Evolutionary conservation across 805 yeast genomes (phyloP).

Genomic region (Cyberlindnera xishuangbannaensis): DNA sequence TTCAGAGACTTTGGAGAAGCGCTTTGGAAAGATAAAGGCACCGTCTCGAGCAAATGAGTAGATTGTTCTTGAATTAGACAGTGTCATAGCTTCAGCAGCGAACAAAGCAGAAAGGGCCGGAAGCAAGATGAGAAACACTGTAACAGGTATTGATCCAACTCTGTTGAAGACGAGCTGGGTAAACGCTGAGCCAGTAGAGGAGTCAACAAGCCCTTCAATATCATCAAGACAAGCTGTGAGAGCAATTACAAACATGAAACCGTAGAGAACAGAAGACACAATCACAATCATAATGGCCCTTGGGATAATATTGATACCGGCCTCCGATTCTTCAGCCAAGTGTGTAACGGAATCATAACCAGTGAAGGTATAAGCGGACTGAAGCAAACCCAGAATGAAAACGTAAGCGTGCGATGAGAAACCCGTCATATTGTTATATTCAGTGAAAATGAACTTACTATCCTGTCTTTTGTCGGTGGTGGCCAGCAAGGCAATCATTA

Average conservation of each 20-base stretch:
- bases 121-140: constrained; percentile 22
- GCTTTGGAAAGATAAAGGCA: constrained; percentile 29
- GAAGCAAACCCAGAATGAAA: constrained; percentile 24
- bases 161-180: constrained; percentile 21
- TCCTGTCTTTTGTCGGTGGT: constrained; percentile 21
- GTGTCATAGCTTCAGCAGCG: constrained; percentile 27
- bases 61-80: constrained; percentile 29
- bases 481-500: constrained; percentile 18
- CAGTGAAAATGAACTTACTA: constrained; percentile 24
- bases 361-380: constrained; percentile 25
- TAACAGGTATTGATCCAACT: constrained; percentile 27
- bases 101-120: constrained; percentile 22
- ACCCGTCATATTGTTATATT: constrained; percentile 21
- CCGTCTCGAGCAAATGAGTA: constrained; percentile 32
- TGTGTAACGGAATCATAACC: constrained; percentile 32
- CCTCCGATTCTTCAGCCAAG: constrained; percentile 30
- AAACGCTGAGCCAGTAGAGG: constrained; percentile 23
- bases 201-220: constrained; percentile 14
- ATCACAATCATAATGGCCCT: constrained; percentile 30
- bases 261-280: constrained; percentile 24
- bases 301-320: constrained; percentile 26
- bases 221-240: constrained; percentile 26
- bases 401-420: constrained; percentile 23
- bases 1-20: constrained; percentile 23
- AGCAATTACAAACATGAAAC: constrained; percentile 29